Evolutionary conservation across 495 filamentous ascomycete genomes (phyloP).

Genomic region (Thermochaetoides thermophila): DNA sequence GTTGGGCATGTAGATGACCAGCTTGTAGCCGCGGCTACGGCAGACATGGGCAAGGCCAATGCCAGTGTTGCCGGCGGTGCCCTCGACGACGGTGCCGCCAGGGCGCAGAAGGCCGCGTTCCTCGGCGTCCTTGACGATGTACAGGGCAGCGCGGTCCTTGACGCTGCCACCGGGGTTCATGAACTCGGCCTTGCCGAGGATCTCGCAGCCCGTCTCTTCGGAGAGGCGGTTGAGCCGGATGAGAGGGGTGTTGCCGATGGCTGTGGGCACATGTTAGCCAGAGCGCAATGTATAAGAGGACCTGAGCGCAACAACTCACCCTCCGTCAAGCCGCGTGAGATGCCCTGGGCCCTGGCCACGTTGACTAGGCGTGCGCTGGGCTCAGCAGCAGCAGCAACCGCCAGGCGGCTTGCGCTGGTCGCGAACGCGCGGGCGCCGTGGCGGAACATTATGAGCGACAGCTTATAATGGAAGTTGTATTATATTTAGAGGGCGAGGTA

Average conservation of each 20-base stretch:
- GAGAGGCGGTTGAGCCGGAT: conserved; percentile 82
- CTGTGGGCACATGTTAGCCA: too few species aligned
- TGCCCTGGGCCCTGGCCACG: conserved; percentile 71
- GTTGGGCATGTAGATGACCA: conserved; percentile 99
- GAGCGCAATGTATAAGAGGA: too few species aligned
- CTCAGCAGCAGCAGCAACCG: conserved; percentile 11
- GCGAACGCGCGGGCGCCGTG: conserved; percentile 34
- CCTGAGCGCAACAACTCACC: too few species aligned
- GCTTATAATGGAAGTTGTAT: too few species aligned
- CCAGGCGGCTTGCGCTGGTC: conserved; percentile 30
- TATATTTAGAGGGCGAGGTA: too few species aligned
- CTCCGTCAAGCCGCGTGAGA: conserved; percentile 70
- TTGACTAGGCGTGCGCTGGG: conserved; percentile 23
- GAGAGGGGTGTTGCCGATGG: conserved; percentile 92
- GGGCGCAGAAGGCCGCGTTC: conserved; percentile 64
- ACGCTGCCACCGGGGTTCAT: conserved; percentile 95
- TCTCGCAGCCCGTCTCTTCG: conserved; percentile 80
- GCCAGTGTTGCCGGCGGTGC: conserved; percentile 93
- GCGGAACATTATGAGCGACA: conserved; percentile 31
- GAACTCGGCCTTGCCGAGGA: conserved; percentile 96
- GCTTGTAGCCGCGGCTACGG: conserved; percentile 78
- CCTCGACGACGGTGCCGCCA: conserved; percentile 91
- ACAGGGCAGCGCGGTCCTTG: conserved; percentile 92
- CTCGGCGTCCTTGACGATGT: conserved; percentile 87
- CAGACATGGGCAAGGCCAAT: conserved; percentile 97